Evolutionary conservation across 352 stramenopile genomes (phyloP), one percentile per base, ranked within the genome.

Genomic region (Globisporangium yorkense): DNA sequence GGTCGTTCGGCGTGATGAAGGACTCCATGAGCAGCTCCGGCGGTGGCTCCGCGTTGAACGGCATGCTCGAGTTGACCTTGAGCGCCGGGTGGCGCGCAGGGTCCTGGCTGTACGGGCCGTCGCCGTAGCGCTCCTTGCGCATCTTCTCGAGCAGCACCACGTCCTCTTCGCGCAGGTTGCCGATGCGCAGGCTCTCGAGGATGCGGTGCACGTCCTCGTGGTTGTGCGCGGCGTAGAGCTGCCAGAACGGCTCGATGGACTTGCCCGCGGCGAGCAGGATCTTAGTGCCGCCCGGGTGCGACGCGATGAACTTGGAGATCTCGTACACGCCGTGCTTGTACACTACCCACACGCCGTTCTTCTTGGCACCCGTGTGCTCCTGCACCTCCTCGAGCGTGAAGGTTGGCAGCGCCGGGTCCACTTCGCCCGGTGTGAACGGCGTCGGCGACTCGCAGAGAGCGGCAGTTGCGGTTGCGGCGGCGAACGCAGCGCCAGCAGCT

Each of bases 161-260:
- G 39, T 92, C 88, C 43, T 96, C 81, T 56, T 89, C 71, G 56
- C 94, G 69, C 16, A 97, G 57, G 47, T 96, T 96, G n/a, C 89
- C 80, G 29, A 99, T 87, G 45, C 88, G 70, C 66, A 98, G 71
- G 21, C 83, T 83, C 61, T 98, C 86, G 41, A 99, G 79, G 9
- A 98, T 87, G 39, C 87, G 72, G 62, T 97, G 83, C 7, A 98
- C 94, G 49, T 98, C 75, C 51, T 82, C 79, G 43, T 96, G 89
- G 58, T 97, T 97, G 67, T 99, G 97, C 56, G 97, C 93, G 24
- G 89, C 77, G 65, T 99, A 99, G 6, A 98, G 70, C 67, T 98
- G 87, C 96, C 96, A 99, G 61, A 97, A 99, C 13, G 86, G 89
- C 54, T 96, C 88, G 46, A 97, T 94, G 37, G 79, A 89, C 39